These are phyloP conservation scores for Medicago arabica DNA, from an alignment of 306 rosid species.

Conservation along the genomic window DNA sequence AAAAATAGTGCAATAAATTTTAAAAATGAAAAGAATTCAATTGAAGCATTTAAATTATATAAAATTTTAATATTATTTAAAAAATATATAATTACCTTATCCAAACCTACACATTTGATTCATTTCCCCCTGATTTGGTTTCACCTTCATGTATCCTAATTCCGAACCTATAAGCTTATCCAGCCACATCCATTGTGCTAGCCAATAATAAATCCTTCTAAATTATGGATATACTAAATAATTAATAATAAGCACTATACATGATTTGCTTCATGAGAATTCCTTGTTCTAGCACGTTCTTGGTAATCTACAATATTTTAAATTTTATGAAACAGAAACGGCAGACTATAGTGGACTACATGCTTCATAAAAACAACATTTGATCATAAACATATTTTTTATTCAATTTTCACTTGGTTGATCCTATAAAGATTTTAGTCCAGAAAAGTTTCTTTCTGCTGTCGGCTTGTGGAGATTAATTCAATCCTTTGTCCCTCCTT, in stretches of 20 bases:
- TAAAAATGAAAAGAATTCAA: not conserved
- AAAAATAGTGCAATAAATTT: not conserved
- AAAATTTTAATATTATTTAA: too few species aligned
- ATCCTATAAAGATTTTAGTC: constrained; percentile 52
- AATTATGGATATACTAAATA: not conserved
- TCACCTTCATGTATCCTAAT: not conserved
- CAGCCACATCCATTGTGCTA: constrained; percentile 13
- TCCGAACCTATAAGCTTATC: constrained; percentile 17
- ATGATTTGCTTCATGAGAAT: constrained; percentile 9
- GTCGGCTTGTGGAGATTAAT: constrained; percentile 46
- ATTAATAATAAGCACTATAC: constrained; percentile 10
- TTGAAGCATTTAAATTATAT: not conserved
- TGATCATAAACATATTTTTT: constrained; percentile 9
- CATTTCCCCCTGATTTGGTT: not conserved
- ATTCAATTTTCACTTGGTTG: constrained; percentile 42
- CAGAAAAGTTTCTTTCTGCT: constrained; percentile 39
- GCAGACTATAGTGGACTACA: constrained; percentile 39
- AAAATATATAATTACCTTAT: not conserved
- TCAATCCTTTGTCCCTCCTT: constrained; percentile 41
- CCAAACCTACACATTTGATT: not conserved
- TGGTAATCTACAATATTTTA: not conserved
- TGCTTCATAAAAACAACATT: constrained; percentile 29
- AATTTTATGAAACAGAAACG: constrained; percentile 3
- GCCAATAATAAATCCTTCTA: constrained; percentile 13
- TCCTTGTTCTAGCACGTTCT: constrained; percentile 32